These are phyloP conservation scores for Backusella mclennaniae DNA, from an alignment of 192 early-diverging fungal species.

Conservation along the genomic window DNA sequence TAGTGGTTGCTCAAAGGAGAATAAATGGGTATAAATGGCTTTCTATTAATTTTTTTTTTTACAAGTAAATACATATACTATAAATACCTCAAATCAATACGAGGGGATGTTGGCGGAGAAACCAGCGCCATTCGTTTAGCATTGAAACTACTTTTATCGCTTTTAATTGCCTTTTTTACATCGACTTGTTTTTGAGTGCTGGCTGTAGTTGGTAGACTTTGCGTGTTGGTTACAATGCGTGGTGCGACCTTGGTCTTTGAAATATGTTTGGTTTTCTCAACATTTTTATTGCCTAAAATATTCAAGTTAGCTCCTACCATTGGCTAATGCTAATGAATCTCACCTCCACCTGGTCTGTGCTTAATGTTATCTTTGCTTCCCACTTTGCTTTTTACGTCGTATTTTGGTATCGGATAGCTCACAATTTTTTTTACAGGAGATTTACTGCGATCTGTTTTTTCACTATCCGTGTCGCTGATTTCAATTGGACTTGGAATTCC, in stretches of 20 bases:
- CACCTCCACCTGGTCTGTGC: constrained; percentile 19
- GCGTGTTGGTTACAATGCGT: background rate
- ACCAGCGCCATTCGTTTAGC: background rate
- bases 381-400: constrained; percentile 17
- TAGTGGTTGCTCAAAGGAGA: background rate
- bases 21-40: background rate
- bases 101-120: background rate
- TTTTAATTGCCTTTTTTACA: background rate
- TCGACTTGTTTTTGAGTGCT: background rate
- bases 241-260: background rate
- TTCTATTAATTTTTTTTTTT: background rate
- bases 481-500: background rate
- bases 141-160: background rate
- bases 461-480: background rate
- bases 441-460: background rate
- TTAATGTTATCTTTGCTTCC: constrained; percentile 21
- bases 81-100: constrained; percentile 5
- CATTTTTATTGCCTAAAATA: background rate
- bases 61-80: background rate
- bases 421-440: constrained; percentile 7
- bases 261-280: background rate
- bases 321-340: constrained; percentile 73
- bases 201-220: background rate
- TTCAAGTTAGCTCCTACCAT: constrained; percentile 34
- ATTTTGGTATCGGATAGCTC: constrained; percentile 1